phyloP scores from a whole-genome alignment of 225 moss, liverwort and hornwort species.

The Physcomitrellopsis africana region DNA sequence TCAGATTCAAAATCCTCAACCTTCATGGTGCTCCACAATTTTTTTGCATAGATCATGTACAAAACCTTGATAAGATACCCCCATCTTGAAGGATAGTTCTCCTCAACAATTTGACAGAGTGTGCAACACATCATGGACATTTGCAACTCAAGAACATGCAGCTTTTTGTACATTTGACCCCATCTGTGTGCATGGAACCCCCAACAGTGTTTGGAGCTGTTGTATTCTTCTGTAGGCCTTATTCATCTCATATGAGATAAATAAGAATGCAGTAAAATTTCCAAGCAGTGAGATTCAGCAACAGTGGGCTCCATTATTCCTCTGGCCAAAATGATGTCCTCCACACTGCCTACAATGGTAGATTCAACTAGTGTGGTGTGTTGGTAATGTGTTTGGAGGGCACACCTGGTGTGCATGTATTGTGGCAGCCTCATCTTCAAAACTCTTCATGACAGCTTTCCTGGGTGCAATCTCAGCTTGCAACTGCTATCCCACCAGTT shows the following conservation, averaged over 20 bases:
- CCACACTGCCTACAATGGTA: background rate
- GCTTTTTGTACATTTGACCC: slow-evolving; percentile 44
- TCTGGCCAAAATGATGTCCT: no score
- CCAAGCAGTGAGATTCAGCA: no score
- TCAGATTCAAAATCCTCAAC: slow-evolving; percentile 57
- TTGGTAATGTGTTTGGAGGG: background rate
- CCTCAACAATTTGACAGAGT: slow-evolving; percentile 65
- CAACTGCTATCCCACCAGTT: slow-evolving; percentile 34
- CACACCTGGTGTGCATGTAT: slow-evolving; percentile 58
- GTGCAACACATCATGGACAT: slow-evolving; percentile 54
- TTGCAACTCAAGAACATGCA: slow-evolving; percentile 47
- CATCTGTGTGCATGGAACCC: slow-evolving; percentile 51
- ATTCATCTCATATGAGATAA: slow-evolving; percentile 58
- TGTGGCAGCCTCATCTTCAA: slow-evolving; percentile 40
- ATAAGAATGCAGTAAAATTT: slow-evolving; percentile 24
- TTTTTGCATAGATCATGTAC: slow-evolving; percentile 64
- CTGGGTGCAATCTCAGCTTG: slow-evolving; percentile 52
- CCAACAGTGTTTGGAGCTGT: slow-evolving; percentile 44
- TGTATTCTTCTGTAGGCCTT: slow-evolving; percentile 42
- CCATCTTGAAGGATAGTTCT: slow-evolving; percentile 61
- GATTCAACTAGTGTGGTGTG: background rate
- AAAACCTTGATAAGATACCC: slow-evolving; percentile 58
- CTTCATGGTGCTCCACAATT: slow-evolving; percentile 49
- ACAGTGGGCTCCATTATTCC: no score
- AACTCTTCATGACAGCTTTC: slow-evolving; percentile 36